Evolutionary conservation across 306 rosid genomes (phyloP).

Genomic region (Elaeagnus macrophylla): DNA sequence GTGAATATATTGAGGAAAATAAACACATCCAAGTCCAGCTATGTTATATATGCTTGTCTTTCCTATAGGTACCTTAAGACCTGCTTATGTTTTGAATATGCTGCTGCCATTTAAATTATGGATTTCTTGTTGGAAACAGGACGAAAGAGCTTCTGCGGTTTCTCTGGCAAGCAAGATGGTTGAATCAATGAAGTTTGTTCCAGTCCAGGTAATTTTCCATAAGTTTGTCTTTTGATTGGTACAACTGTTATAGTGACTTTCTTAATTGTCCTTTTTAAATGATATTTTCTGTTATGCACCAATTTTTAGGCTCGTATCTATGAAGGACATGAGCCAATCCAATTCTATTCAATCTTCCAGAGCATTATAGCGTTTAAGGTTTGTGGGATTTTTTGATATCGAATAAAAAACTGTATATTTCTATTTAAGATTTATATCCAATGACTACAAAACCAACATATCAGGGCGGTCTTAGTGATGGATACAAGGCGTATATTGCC

Average conservation of each 20-base stretch:
- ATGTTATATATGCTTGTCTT: background rate
- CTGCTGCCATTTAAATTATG: slow-evolving; percentile 22
- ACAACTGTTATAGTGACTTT: slow-evolving; percentile 16
- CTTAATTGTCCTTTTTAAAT: slow-evolving; percentile 13
- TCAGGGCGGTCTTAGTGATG: slow-evolving; percentile 92
- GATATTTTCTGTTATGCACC: slow-evolving; percentile 17
- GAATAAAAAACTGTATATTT: slow-evolving; percentile 4
- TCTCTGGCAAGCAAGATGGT: slow-evolving; percentile 73
- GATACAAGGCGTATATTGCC: slow-evolving; percentile 53
- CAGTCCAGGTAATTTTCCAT: slow-evolving; percentile 59
- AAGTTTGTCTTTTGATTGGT: background rate
- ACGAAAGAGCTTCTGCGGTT: slow-evolving; percentile 66
- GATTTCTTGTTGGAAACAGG: slow-evolving; percentile 46
- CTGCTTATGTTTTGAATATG: slow-evolving; percentile 8
- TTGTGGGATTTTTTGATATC: slow-evolving; percentile 24
- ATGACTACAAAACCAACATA: slow-evolving; percentile 14
- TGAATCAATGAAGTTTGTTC: slow-evolving; percentile 73
- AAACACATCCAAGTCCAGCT: no score
- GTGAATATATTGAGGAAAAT: no score
- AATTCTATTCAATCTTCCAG: slow-evolving; percentile 78
- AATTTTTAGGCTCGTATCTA: slow-evolving; percentile 68
- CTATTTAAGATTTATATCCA: slow-evolving; percentile 4
- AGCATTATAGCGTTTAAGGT: slow-evolving; percentile 77
- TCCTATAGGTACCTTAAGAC: background rate
- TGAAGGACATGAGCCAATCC: slow-evolving; percentile 82